Base-by-base conservation (phyloP, 768 basidiomycete species). In the Russula abietina region DNA sequence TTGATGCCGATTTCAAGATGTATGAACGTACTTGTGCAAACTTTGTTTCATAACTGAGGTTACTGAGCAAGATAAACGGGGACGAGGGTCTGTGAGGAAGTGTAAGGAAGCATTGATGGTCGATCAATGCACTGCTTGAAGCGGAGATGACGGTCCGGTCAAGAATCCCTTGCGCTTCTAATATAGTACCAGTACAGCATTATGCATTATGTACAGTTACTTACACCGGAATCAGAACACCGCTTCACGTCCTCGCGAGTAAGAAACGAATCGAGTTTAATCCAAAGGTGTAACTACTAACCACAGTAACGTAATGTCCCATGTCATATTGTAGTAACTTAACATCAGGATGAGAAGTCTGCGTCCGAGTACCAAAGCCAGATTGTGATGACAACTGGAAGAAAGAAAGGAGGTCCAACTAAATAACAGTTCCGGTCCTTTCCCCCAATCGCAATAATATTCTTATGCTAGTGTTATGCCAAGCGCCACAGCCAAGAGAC, bases 21-120 rank as follows among this genome's bases (percentile, higher is more conserved):
- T n/a, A n/a, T n/a, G n/a, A n/a, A n/a, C n/a, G n/a, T n/a, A n/a
- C n/a, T n/a, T n/a, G n/a, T n/a, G n/a, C 85, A 19, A 97, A 84
- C 74, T 95, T 95, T 52, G 91, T 86, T 71, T 93, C 90, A 71
- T 96, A 92, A 5, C 86, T 86, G 38, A 93, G 73, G 71, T 96
- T 91, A 5, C 86, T 86, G 38, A 93, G 73, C 22, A 92, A 71
- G n/a, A 86, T 84, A 72, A 92, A 86, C 17, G 89, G 87, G 19
- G 86, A 83, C 12, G 83, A 82, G 55, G 92, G 78, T 68, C 80
- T 85, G 70, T 84, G 86, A 12, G 89, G 89, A 59, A 91, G 75
- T n/a, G 67, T 79, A n/a, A n/a, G n/a, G n/a, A n/a, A n/a, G n/a
- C n/a, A n/a, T 89, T 22, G 87, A 72, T 68, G 91, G 86, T n/a